Base-by-base conservation (phyloP, 306 rosid genomes). In the Quercus alba region DNA sequence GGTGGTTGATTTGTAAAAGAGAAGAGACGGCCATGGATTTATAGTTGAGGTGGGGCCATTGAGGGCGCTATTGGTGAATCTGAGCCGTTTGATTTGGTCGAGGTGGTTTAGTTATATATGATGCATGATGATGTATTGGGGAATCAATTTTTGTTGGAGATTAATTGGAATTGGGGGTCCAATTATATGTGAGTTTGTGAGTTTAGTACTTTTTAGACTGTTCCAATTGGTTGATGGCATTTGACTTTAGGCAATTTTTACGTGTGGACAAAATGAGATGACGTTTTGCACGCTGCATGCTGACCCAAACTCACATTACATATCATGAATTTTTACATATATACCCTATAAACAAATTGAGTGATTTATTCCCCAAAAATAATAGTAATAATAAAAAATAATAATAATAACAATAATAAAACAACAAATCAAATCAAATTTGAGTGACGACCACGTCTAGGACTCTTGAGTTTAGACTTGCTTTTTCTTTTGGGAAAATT, bases 241-340 rank as follows among this genome's bases (percentile, higher is more conserved):
- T 78, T 81, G 89, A 86, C 89, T 61, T 70, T 61, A 25, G 18
- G 0, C 10, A 14, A 1, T 19, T 35, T 5, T 64, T 76, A 8
- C 69, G 64, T 28, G 49, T 76, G 31, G 62, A 70, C 44, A 72
- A 69, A 76, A 79, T 33, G 74, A 76, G 82, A 82, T 86, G 86
- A 90, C 88, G 86, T 61, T 78, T 28, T 44, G 14, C 71, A 70
- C 15, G 67, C 72, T 87, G 85, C 82, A 84, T 69, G 87, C 88
- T 83, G 80, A 84, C 74, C 83, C 9, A 76, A 67, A 77, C 44
- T 4, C n/a, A 18, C 0, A 11, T 51, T 13, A 18, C 0, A 11
- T 51, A 72, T 1, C 54, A 3, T 23, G 11, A 4, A 75, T 52
- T 44, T 41, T 44, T 46, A 77, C 69, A 52, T 8, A 52, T 52